Base-by-base conservation (phyloP, 2,329 filamentous ascomycete genomes). In the Curvularia sp. region DNA sequence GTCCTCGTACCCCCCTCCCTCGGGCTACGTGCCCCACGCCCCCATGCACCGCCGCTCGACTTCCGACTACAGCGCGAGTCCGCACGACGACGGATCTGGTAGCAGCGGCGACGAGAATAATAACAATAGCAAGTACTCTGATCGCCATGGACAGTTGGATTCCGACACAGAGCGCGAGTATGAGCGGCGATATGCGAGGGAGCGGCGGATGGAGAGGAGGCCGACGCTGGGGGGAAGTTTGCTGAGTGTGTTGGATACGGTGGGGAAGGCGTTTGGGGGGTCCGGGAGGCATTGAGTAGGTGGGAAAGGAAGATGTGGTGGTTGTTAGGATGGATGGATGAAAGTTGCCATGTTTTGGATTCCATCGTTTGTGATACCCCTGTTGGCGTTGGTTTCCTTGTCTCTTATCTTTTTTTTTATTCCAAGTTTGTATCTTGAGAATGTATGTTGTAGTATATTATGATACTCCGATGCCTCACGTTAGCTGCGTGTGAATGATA, bases 221-320 rank as follows among this genome's bases (percentile, higher is more conserved):
- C 72, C 72, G 4, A 73, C 72, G 42, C 49, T 74, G 9, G 72
- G 72, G 0, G 71, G 62, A 2, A 72, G 69, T 53, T 30, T 73
- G 55, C 57, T 67, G 49, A 66, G 57, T 41, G 18, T 60, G 31
- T 42, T 67, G 12, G 60, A 55, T 31, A 67, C 61, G 44, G 42
- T 66, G n/a, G 61, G 63, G 3, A 53, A 46, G 43, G 24, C 47
- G 10, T 46, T 66, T 49, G 55, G 62, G 12, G 55, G 62, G 9
- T 47, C 48, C 18, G 62, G 61, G 15, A 52, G 63, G 10, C 51
- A 50, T 4, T 69, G 39, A 33, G 18, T 18, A 18, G 18, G 18
- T 18, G 18, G 18, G 18, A 18, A 18, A 18, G 18, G 18, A 18
- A 18, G 18, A 18, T 18, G 18, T 18, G 18, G 18, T 18, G 18